phyloP scores from a whole-genome alignment of 2,329 filamentous ascomycete genomes.

The Trichoderma atroviride region DNA sequence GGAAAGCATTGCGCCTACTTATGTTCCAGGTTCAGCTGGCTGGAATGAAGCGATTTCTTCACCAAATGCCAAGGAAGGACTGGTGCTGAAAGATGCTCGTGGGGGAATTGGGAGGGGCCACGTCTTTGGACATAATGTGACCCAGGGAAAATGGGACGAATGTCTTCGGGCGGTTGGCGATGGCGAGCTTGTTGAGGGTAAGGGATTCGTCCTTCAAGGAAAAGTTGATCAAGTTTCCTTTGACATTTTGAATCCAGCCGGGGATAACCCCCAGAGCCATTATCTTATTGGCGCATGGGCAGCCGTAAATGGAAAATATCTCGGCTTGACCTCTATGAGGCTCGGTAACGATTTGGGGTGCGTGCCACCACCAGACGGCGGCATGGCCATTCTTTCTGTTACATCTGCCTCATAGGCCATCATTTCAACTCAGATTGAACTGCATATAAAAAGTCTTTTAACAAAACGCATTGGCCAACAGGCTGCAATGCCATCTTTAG shows the following conservation, averaged over 20 bases:
- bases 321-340: not conserved
- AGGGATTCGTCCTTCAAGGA: too few relatives aligned
- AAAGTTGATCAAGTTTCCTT: too few relatives aligned
- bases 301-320: not conserved
- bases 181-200: too few relatives aligned
- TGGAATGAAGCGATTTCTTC: too few relatives aligned
- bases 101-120: too few relatives aligned
- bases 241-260: not conserved
- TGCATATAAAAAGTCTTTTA: not conserved
- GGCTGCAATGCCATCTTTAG: not conserved
- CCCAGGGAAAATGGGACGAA: too few relatives aligned
- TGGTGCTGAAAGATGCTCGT: too few relatives aligned
- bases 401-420: not conserved
- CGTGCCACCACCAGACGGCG: not conserved
- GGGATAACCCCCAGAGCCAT: not conserved
- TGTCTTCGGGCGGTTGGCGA: too few relatives aligned
- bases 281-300: not conserved
- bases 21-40: too few relatives aligned
- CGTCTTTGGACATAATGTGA: too few relatives aligned
- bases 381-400: not conserved
- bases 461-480: not conserved
- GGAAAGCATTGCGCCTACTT: too few relatives aligned
- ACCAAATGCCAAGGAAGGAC: too few relatives aligned
- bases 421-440: not conserved
- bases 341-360: not conserved